phyloP scores from a whole-genome alignment of 306 rosid species.

The Glycine tomentella region DNA sequence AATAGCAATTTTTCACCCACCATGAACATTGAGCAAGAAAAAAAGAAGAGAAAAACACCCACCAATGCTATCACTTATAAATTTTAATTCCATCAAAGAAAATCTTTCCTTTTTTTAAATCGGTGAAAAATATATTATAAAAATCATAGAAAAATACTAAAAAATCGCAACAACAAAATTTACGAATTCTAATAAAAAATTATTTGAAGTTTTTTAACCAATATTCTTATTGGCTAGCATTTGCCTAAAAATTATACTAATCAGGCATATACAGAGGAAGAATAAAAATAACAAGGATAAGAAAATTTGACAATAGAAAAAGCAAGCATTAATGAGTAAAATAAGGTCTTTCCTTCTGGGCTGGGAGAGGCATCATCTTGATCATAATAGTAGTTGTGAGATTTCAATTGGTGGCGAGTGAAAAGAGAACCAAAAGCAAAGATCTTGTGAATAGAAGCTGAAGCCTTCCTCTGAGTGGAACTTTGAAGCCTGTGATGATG shows the following conservation, averaged over 20 bases:
- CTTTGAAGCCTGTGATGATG: constrained; percentile 47
- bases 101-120: background rate
- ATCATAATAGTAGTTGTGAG: constrained; percentile 47
- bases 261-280: background rate
- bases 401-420: constrained; percentile 68
- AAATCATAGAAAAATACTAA: too few species aligned
- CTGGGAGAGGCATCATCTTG: constrained; percentile 65
- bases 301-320: constrained; percentile 2
- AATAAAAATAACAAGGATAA: background rate
- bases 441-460: constrained; percentile 78
- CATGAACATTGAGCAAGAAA: background rate
- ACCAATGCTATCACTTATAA: background rate
- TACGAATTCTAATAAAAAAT: too few species aligned
- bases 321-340: background rate
- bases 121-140: too few species aligned
- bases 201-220: too few species aligned
- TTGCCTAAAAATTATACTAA: too few species aligned
- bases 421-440: constrained; percentile 82
- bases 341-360: constrained; percentile 70
- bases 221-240: too few species aligned
- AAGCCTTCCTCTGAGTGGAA: constrained; percentile 36
- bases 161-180: too few species aligned
- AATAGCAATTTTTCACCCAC: background rate
- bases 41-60: background rate
- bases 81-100: background rate